phyloP scores from a whole-genome alignment of 148 eudicot genomes.

The Pharnaceum exiguum region DNA sequence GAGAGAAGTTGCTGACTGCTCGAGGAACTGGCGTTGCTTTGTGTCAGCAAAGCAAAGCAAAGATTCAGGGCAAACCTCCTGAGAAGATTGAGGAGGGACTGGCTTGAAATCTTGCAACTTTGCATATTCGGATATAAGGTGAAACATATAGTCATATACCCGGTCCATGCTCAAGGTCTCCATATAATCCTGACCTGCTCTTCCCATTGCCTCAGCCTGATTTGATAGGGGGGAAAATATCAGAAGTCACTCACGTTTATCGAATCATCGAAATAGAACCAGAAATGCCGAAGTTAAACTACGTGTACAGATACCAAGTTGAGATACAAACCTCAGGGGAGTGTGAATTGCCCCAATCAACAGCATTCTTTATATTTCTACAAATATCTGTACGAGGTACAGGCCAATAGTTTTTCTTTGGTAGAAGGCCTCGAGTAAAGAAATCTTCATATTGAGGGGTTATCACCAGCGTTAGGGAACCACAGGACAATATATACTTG shows the following conservation, averaged over 20 bases:
- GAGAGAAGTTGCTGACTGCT: constrained; percentile 54
- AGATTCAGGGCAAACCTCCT: constrained; percentile 59
- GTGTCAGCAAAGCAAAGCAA: constrained; percentile 74
- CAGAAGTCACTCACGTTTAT: background rate
- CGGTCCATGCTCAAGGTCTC: constrained; percentile 61
- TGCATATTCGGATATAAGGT: constrained; percentile 65
- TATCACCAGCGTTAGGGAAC: constrained; percentile 64
- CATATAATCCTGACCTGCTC: constrained; percentile 68
- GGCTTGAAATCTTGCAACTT: constrained; percentile 69
- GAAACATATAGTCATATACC: constrained; percentile 87
- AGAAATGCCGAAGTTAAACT: no score
- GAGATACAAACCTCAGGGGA: constrained; percentile 36
- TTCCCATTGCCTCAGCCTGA: constrained; percentile 67
- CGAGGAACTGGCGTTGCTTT: constrained; percentile 49
- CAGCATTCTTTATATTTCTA: constrained; percentile 54
- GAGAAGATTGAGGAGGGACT: constrained; percentile 48
- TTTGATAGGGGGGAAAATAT: background rate
- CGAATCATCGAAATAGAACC: no score
- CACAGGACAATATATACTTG: constrained; percentile 83
- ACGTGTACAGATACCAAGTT: background rate
- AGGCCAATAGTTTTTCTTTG: constrained; percentile 67
- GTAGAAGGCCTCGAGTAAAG: constrained; percentile 72
- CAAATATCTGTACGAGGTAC: constrained; percentile 55
- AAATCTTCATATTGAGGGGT: constrained; percentile 74
- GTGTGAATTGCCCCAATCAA: constrained; percentile 71